A percentile compares a stretch with the other conserved stretches of the same genome.
Evolutionary conservation across 2,329 filamentous ascomycete species (phyloP).

Genomic region (Truncatella angustata): DNA sequence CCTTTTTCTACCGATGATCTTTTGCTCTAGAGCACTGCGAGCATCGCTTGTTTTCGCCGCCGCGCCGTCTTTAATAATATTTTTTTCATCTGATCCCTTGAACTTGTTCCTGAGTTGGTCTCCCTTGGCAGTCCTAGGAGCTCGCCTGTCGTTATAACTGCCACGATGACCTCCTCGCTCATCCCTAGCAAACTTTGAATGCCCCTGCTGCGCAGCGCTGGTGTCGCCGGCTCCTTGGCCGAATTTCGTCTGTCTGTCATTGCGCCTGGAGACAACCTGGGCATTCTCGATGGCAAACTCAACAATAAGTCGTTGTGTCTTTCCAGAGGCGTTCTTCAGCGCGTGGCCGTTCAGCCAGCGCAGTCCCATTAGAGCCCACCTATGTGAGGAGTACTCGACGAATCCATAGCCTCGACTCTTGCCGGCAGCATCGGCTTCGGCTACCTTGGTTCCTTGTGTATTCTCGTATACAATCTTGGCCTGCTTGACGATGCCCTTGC

Average conservation of each 20-base stretch:
- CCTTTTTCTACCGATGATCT: slow-evolving; percentile 83
- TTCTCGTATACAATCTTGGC: slow-evolving; percentile 95
- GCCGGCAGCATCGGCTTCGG: slow-evolving; percentile 73
- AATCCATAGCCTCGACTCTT: slow-evolving; percentile 94
- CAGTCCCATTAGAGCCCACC: slow-evolving; percentile 91
- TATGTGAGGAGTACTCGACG: slow-evolving; percentile 92
- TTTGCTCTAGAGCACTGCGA: slow-evolving; percentile 54
- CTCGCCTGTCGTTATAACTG: slow-evolving; percentile 9
- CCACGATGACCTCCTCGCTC: not conserved
- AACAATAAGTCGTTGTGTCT: slow-evolving; percentile 85
- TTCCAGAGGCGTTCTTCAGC: slow-evolving; percentile 61
- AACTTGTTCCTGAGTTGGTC: slow-evolving; percentile 10
- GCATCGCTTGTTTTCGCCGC: slow-evolving; percentile 20
- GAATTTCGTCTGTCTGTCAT: slow-evolving; percentile 46
- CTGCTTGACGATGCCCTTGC: slow-evolving; percentile 85
- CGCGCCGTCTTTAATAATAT: slow-evolving; percentile 3
- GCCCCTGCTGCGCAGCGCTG: not conserved
- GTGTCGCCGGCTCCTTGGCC: slow-evolving; percentile 18
- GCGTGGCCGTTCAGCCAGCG: slow-evolving; percentile 85
- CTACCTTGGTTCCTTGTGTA: slow-evolving; percentile 78
- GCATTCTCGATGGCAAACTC: slow-evolving; percentile 99
- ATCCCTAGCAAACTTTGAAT: slow-evolving; percentile 13
- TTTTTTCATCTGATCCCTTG: slow-evolving; percentile 14
- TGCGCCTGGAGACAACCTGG: slow-evolving; percentile 83
- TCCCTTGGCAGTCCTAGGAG: slow-evolving; percentile 7